Evolutionary conservation across 352 stramenopile genomes (phyloP).

Genomic region (Globisporangium recalcitrans): DNA sequence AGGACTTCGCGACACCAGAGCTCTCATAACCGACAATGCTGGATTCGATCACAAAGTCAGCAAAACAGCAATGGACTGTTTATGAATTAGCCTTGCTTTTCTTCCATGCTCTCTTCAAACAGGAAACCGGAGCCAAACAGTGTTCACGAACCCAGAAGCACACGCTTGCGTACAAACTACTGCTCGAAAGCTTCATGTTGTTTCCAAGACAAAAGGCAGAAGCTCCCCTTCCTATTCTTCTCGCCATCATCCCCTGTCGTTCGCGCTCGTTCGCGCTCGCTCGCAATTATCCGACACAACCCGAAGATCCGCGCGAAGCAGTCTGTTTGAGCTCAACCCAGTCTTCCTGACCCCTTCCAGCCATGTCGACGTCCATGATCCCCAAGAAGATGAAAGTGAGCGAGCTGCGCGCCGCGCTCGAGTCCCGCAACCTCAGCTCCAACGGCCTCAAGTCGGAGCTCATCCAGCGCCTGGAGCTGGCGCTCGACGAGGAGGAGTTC

Average conservation of each 20-base stretch:
- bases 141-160: not conserved
- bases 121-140: not conserved
- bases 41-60: too few relatives aligned
- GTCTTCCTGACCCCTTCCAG: not conserved
- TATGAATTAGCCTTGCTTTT: too few relatives aligned
- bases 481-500: constrained; percentile 86
- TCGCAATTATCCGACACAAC: not conserved
- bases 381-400: constrained; percentile 91
- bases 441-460: constrained; percentile 87
- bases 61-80: too few relatives aligned
- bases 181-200: not conserved
- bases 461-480: constrained; percentile 84
- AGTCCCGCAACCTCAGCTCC: constrained; percentile 74
- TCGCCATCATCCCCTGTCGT: not conserved
- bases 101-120: not conserved
- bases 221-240: not conserved
- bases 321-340: not conserved
- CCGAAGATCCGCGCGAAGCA: constrained; percentile 1
- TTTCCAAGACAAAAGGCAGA: not conserved
- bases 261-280: not conserved
- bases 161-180: not conserved
- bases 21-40: too few relatives aligned
- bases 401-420: constrained; percentile 80
- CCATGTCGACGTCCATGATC: constrained; percentile 62
- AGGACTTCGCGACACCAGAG: too few relatives aligned